These are phyloP conservation scores for Apiotrichum siamense DNA, from an alignment of 1,284 basidiomycete genomes.

Conservation along the genomic window DNA sequence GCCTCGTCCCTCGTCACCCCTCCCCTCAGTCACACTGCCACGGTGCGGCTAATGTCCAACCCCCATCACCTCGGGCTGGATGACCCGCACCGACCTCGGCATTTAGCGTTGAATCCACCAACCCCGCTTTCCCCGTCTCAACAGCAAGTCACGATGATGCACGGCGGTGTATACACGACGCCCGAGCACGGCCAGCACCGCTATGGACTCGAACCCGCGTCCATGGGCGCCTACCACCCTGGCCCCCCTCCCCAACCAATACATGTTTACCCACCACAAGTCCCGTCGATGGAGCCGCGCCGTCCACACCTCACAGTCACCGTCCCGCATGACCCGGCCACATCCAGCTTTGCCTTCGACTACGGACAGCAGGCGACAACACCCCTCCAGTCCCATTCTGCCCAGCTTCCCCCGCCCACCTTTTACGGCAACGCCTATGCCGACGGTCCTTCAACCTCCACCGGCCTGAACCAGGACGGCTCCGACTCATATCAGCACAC, in stretches of 20 bases:
- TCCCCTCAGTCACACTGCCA: background rate
- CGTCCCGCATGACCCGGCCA: background rate
- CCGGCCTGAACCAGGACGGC: background rate
- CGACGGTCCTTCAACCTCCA: background rate
- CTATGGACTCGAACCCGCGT: background rate
- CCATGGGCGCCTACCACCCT: background rate
- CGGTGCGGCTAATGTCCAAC: conserved; percentile 5
- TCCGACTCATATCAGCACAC: background rate
- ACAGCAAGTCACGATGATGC: too few relatives aligned
- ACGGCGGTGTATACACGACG: too few relatives aligned
- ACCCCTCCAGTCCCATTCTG: too few relatives aligned
- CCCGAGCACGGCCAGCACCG: background rate
- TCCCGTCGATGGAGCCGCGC: background rate
- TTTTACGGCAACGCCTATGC: background rate
- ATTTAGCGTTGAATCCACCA: background rate
- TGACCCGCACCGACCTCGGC: background rate
- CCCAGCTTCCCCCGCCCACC: background rate
- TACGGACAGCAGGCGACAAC: conserved; percentile 2
- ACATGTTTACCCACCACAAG: background rate
- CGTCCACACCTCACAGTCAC: background rate
- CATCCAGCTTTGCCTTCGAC: conserved; percentile 6
- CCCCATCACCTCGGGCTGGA: conserved; percentile 2
- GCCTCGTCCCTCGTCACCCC: too few relatives aligned
- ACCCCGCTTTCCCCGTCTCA: background rate
- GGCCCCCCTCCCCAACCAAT: background rate